phyloP scores from a whole-genome alignment of 768 basidiomycete genomes.

The Ramaria sp. region DNA sequence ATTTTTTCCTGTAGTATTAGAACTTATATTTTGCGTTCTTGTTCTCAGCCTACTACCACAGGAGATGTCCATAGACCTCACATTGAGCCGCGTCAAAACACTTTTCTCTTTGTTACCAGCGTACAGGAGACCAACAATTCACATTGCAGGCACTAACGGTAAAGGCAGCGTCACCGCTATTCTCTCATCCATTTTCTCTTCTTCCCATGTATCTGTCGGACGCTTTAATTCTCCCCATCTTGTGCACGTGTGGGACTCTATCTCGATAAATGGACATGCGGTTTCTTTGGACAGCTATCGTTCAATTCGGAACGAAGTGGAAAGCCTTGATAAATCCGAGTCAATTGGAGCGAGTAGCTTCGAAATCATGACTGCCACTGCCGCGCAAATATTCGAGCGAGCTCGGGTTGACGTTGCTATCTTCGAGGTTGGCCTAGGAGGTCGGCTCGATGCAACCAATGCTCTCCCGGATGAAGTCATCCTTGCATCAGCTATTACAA shows the following conservation, averaged over 20 bases:
- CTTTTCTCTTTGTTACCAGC: constrained; percentile 45
- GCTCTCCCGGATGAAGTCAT: constrained; percentile 60
- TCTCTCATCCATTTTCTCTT: constrained; percentile 60
- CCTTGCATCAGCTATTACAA: constrained; percentile 70
- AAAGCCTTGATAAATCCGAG: constrained; percentile 32
- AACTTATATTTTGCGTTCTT: background rate
- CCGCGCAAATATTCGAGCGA: constrained; percentile 64
- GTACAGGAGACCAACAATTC: constrained; percentile 72
- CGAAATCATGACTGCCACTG: constrained; percentile 77
- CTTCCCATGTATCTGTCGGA: constrained; percentile 51
- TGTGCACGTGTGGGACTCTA: constrained; percentile 62
- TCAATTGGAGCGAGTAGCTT: constrained; percentile 53
- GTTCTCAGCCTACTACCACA: background rate
- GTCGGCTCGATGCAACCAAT: constrained; percentile 88
- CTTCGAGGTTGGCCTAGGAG: constrained; percentile 94
- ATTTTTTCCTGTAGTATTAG: no score
- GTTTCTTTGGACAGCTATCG: constrained; percentile 40
- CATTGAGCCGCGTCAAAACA: constrained; percentile 43
- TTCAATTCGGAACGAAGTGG: constrained; percentile 34
- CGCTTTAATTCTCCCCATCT: constrained; percentile 93
- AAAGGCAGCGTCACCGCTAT: constrained; percentile 89
- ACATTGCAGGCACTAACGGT: constrained; percentile 93
- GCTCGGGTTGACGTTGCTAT: constrained; percentile 69
- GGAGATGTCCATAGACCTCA: constrained; percentile 56
- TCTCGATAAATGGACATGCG: constrained; percentile 50